phyloP scores from a whole-genome alignment of 495 filamentous ascomycete species.

The Penicillium parvum region DNA sequence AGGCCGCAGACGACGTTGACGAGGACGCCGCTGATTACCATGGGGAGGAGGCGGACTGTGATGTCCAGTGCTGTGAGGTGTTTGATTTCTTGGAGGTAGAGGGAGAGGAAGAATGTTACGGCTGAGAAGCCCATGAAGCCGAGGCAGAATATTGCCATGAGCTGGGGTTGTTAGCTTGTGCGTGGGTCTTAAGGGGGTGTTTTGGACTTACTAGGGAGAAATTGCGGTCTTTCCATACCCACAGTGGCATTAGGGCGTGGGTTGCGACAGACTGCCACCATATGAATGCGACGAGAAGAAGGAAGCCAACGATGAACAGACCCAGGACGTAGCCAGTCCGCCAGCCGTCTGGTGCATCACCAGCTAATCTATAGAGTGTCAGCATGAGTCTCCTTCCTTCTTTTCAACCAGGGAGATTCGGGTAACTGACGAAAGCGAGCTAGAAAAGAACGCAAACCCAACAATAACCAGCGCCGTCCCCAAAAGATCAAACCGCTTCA shows the following conservation, averaged over 20 bases:
- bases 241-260: constrained; percentile 34
- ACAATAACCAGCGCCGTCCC: constrained; percentile 60
- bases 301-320: constrained; percentile 57
- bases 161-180: constrained; percentile 12
- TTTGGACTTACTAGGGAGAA: constrained; percentile 28
- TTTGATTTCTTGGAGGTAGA: constrained; percentile 45
- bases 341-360: constrained; percentile 59
- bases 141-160: constrained; percentile 30
- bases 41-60: constrained; percentile 53
- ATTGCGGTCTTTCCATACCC: constrained; percentile 37
- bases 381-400: too few species aligned
- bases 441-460: constrained; percentile 62
- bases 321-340: constrained; percentile 58
- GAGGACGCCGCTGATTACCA: constrained; percentile 47
- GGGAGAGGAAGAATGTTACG: constrained; percentile 32
- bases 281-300: constrained; percentile 56
- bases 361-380: constrained; percentile 35
- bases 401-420: too few species aligned
- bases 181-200: neutral
- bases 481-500: constrained; percentile 60
- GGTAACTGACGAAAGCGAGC: constrained; percentile 54
- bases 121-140: constrained; percentile 37
- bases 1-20: constrained; percentile 53
- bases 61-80: constrained; percentile 39
- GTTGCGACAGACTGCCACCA: constrained; percentile 52